Percentiles rank a stretch among this genome's conserved stretches.
Conservation (phyloP, 2,329 filamentous ascomycete species). For the Talaromyces sp. region DNA sequence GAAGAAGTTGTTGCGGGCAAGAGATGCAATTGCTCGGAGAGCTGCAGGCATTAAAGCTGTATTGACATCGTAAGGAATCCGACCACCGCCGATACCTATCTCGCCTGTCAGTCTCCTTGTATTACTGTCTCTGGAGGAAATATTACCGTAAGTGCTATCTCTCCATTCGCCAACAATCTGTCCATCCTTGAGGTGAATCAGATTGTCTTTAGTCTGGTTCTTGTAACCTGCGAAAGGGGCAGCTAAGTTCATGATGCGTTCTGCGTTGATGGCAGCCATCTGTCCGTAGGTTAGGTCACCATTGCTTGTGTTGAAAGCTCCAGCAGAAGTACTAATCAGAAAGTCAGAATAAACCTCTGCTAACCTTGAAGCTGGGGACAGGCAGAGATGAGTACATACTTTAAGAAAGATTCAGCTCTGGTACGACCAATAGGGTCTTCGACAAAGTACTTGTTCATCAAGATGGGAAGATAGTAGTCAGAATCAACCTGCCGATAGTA, state of each 20-base stretch:
- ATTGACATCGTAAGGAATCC: conserved; percentile 63
- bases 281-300: conserved; percentile 50
- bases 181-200: conserved; percentile 53
- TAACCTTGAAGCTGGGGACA: no score
- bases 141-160: conserved; percentile 52
- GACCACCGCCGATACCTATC: conserved; percentile 51
- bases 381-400: conserved; percentile 15
- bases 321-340: conserved; percentile 39
- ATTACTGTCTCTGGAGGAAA: neutral
- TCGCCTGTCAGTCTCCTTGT: neutral
- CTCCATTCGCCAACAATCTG: conserved; percentile 59
- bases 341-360: neutral
- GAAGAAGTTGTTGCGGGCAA: conserved; percentile 49
- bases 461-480: conserved; percentile 56
- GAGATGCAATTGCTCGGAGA: conserved; percentile 52
- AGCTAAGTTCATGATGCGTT: conserved; percentile 55
- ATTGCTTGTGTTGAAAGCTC: conserved; percentile 49
- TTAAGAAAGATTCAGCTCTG: conserved; percentile 35
- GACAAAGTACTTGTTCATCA: conserved; percentile 57
- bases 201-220: conserved; percentile 49
- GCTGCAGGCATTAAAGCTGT: conserved; percentile 59
- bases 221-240: conserved; percentile 46
- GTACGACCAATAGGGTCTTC: conserved; percentile 39
- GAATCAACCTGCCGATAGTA: conserved; percentile 50
- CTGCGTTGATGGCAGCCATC: conserved; percentile 49